phyloP scores from a whole-genome alignment of 148 eudicot genomes.

The Arctostaphylos glauca region DNA sequence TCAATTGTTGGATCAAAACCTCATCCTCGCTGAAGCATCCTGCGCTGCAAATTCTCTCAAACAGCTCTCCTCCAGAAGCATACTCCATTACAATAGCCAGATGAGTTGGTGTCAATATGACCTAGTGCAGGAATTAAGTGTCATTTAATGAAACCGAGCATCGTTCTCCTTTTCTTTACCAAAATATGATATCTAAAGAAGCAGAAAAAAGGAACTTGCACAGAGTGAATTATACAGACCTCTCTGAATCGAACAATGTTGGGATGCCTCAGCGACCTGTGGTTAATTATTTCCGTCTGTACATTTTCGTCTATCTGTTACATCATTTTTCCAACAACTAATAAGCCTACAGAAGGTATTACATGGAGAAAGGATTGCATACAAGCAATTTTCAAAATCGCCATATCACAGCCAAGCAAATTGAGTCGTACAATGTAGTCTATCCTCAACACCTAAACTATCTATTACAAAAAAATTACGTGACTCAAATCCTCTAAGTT shows the following conservation, averaged over 20 bases:
- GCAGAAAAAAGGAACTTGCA: not conserved
- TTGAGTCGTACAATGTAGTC: not conserved
- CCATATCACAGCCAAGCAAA: not conserved
- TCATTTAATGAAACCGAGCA: not conserved
- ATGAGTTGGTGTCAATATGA: constrained; percentile 80
- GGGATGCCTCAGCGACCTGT: constrained; percentile 65
- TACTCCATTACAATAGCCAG: constrained; percentile 91
- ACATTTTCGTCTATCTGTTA: constrained; percentile 75
- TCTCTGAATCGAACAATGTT: constrained; percentile 68
- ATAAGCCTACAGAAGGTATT: not conserved
- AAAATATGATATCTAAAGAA: not conserved
- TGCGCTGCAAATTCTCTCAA: constrained; percentile 59
- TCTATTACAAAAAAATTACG: not conserved
- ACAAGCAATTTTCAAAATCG: not conserved
- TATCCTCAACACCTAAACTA: not conserved
- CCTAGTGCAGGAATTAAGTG: constrained; percentile 29
- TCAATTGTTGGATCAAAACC: constrained; percentile 35
- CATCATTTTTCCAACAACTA: not conserved
- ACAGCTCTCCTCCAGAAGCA: constrained; percentile 91
- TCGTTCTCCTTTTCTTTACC: not conserved
- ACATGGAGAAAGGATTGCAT: not conserved
- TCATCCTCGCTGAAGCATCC: constrained; percentile 81
- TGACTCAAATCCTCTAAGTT: not conserved
- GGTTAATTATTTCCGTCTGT: constrained; percentile 64
- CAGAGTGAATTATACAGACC: constrained; percentile 31